phyloP scores from a whole-genome alignment of 441 rosid species.

The Bruguiera hainesii region DNA sequence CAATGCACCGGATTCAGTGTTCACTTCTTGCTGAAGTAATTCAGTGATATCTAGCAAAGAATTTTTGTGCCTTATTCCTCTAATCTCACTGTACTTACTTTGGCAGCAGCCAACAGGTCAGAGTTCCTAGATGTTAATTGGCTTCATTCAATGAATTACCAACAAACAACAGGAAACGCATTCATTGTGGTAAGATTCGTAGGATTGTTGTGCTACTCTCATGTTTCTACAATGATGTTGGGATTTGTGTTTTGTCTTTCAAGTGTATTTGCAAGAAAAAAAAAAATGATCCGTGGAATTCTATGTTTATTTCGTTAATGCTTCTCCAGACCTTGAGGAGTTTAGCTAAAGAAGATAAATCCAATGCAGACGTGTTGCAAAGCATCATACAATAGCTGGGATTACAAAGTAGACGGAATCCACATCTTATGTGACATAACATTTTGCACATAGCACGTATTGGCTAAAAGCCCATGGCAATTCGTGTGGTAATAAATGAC shows the following conservation, averaged over 20 bases:
- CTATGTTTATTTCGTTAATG: background rate
- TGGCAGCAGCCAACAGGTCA: slow-evolving; percentile 15
- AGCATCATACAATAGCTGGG: too few species aligned
- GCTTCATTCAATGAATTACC: slow-evolving; percentile 26
- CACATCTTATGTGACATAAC: too few species aligned
- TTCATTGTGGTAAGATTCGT: background rate
- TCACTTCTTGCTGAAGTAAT: background rate
- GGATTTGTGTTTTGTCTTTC: slow-evolving; percentile 31
- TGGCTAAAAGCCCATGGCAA: too few species aligned
- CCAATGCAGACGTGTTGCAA: too few species aligned
- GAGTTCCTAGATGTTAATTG: slow-evolving; percentile 10
- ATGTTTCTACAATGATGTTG: slow-evolving; percentile 12
- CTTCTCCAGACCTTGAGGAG: too few species aligned
- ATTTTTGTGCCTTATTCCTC: slow-evolving; percentile 10
- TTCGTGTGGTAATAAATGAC: too few species aligned
- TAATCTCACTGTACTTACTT: slow-evolving; percentile 13
- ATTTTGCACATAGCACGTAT: too few species aligned
- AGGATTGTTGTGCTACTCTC: slow-evolving; percentile 10
- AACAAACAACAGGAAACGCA: slow-evolving; percentile 15
- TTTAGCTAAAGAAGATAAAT: too few species aligned
- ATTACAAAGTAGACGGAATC: too few species aligned
- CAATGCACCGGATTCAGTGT: background rate
- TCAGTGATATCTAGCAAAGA: background rate
- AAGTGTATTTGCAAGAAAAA: background rate
- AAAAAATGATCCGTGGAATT: background rate